Base-by-base conservation (phyloP, 352 stramenopile species). In the Phytophthora sansomeana region DNA sequence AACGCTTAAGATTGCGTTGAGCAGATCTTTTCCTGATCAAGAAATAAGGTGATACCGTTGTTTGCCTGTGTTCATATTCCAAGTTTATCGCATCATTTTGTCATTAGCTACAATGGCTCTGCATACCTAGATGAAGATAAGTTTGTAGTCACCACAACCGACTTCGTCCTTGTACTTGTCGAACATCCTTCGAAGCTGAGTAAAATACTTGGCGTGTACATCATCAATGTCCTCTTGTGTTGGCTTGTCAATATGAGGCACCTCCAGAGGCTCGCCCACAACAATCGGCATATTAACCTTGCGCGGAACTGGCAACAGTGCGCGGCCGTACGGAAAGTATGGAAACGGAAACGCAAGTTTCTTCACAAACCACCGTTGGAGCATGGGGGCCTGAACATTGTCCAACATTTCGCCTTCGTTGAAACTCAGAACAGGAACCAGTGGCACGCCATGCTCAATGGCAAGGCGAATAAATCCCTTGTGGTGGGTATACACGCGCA, bases 391-490 rank as follows among this genome's bases (percentile, higher is more conserved):
- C n/a, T 76, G 78, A 16, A 96, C 63, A 56, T 94, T 96, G 71
- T 93, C 85, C 78, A 96, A 80, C 55, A 88, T 82, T 46, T 96
- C 87, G 30, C 80, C 83, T 64, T 96, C 87, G 33, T 91, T 83
- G 64, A 92, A 96, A 62, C 85, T 93, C 9, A 96, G 67, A 30
- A 96, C 69, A 0, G 87, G 87, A 24, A 96, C 85, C 2, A 96
- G 62, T 30, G 87, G 73, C 16, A 78, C 77, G 38, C 87, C 87
- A 41, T 94, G 75, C 51, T 94, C 83, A 39, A 96, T 83, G 10
- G 87, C 87, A 14, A 94, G 58, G 6, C 87, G 87, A 16, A 96
- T 77, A 50, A 96, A 96, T 9, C 87, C 87, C 38, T 88, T 89
- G 73, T 96, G 87, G 28, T 75, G 68, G 3, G 84, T 96, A 57